Base-by-base conservation (phyloP, 2,329 filamentous ascomycete genomes). In the Ramularia endophylla region DNA sequence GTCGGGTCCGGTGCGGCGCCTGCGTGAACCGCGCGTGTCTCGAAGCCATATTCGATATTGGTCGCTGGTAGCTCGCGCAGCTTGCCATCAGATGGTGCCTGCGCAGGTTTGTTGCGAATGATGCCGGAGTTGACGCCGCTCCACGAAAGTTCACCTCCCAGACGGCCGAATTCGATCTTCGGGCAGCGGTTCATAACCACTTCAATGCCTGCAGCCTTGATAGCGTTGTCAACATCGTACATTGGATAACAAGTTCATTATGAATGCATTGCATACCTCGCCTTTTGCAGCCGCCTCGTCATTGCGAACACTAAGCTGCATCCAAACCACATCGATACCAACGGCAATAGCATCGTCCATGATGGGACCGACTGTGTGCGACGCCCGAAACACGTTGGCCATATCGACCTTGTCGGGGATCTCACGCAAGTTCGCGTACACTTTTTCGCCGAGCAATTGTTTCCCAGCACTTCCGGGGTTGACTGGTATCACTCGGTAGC, bases 401-500 rank as follows among this genome's bases (percentile, higher is more conserved):
- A 47, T 47, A 18, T 47, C 44, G 37, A 47, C 44, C 22, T 44
- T 35, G 19, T 47, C 44, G 30, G 44, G 44, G 17, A 47, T 32
- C 8, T 47, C 44, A 22, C 44, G 44, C 44, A 47, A 36, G 29
- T 41, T 47, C 9, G 44, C 44, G 36, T 47, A 47, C 25, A 47
- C 44, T 1, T 12, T 15, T 37, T 47, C 44, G 28, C 44, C 44
- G 29, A 47, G 44, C n/a, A 47, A 17, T 13, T 43, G n/a, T 22
- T 44, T 47, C 3, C 44, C 44, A 35, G 44, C 44, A 38, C 38
- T 43, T 18, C 40, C 44, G 15, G 44, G 44, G 29, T 47, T 47
- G 40, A 47, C 44, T 20, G 44, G 44, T n/a, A 47, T 47, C 20
- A 47, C 44, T 34, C 44, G 44, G 34, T 47, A 47, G 40, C 44